phyloP scores from a whole-genome alignment of 1,284 basidiomycete species.

The Cutaneotrichosporon sp. region DNA sequence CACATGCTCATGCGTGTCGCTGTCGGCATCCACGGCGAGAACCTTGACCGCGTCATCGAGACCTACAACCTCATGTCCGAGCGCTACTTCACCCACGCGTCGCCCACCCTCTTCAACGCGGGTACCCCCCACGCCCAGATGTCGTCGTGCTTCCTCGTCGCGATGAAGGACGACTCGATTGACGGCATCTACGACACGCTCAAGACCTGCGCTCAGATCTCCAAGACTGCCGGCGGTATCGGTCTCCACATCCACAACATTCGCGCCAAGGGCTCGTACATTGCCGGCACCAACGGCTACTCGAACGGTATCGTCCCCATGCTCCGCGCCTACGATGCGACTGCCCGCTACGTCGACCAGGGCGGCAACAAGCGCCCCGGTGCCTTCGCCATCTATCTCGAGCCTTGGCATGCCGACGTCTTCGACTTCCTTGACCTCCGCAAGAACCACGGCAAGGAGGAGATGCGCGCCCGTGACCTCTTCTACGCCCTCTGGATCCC shows the following conservation, averaged over 20 bases:
- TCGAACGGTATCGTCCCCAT: slow-evolving; percentile 99
- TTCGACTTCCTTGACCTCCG: slow-evolving; percentile 98
- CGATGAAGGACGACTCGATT: slow-evolving; percentile 99
- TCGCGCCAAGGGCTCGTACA: slow-evolving; percentile 81
- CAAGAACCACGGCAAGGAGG: slow-evolving; percentile 99
- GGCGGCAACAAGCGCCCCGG: slow-evolving; percentile 99
- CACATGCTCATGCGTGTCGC: slow-evolving; percentile 99
- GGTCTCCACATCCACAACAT: slow-evolving; percentile 97
- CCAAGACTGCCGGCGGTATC: slow-evolving; percentile 98
- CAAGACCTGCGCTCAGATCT: slow-evolving; percentile 99
- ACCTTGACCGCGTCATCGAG: slow-evolving; percentile 87
- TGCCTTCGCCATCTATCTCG: slow-evolving; percentile 96
- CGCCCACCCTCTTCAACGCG: slow-evolving; percentile 98
- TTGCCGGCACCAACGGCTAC: slow-evolving; percentile 83
- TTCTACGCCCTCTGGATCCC: slow-evolving; percentile 99
- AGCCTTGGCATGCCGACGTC: slow-evolving; percentile 97
- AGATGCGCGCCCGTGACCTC: slow-evolving; percentile 92
- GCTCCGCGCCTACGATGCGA: slow-evolving; percentile 98
- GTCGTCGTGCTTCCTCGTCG: slow-evolving; percentile 96
- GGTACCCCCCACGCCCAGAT: slow-evolving; percentile 95
- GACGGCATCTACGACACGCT: slow-evolving; percentile 99
- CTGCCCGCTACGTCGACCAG: slow-evolving; percentile 98
- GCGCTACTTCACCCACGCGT: slow-evolving; percentile 96
- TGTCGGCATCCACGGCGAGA: slow-evolving; percentile 90
- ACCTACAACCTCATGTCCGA: slow-evolving; percentile 96